Base-by-base conservation (phyloP, 805 yeast genomes). In the Pichia cabralensis region DNA sequence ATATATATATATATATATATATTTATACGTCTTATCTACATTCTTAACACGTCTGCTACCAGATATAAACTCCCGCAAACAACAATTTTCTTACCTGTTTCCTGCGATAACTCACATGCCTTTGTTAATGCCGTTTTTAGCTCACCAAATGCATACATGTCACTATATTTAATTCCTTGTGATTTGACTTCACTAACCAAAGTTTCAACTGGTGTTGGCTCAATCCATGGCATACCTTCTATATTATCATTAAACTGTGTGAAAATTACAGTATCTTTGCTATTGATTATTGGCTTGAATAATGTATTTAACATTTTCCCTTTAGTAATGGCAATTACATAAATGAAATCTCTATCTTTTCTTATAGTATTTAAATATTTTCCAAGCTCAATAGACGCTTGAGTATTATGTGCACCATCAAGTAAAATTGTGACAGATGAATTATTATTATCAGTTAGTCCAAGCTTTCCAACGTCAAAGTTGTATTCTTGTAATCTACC, bases 141-240 rank as follows among this genome's bases (percentile, higher is more conserved):
- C 9, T 53, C 43, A 0, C 49, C 38, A 22, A 26, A 11, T 1
- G 29, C 21, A 8, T 20, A 6, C 10, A 26, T 20, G 11, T 24
- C 28, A 3, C 18, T 6, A 38, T 13, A 26, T 16, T 48, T 46
- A 3, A 53, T 41, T 1, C 58, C 47, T 4, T 40, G 13, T 3
- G 64, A 43, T 21, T 40, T 24, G 44, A 36, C 41, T 40, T 31
- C 34, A 8, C 12, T 35, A 32, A 38, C 40, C 23, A 78, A 48
- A 13, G 53, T 58, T 2, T 38, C 46, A 1, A 62, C 48, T 4
- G 51, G 47, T 42, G 62, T 64, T 1, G 88, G 59, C 27, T 63
- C 48, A 5, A 92, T 75, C 97, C 97, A 92, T 0, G 97, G 96
- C 98, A 92, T 92, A 0, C 84, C 80, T 11, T 79, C 88, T 1